Conservation (phyloP, 768 basidiomycete species). For the Phylloporus arenicola region DNA sequence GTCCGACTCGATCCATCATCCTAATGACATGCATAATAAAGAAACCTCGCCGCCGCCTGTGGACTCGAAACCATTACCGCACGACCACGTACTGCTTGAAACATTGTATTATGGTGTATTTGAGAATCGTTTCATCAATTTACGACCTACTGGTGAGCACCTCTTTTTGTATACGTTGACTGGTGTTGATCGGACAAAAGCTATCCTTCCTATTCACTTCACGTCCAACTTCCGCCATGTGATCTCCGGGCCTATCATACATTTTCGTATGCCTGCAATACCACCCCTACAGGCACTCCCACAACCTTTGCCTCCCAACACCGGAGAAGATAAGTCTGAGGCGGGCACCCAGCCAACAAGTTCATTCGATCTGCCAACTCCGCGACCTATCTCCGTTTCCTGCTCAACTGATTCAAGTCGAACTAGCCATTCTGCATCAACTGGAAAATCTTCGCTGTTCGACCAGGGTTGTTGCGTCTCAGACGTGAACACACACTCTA, state of each 20-base stretch:
- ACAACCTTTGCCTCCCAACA: slow-evolving; percentile 24
- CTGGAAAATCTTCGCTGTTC: slow-evolving; percentile 30
- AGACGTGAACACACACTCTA: slow-evolving; percentile 20
- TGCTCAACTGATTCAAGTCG: slow-evolving; percentile 41
- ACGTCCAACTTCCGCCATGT: slow-evolving; percentile 68
- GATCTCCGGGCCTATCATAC: slow-evolving; percentile 51
- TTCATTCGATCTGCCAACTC: slow-evolving; percentile 13
- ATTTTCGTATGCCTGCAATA: slow-evolving; percentile 66
- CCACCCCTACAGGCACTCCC: slow-evolving; percentile 52
- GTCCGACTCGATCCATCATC: slow-evolving; percentile 45
- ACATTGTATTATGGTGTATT: slow-evolving; percentile 62
- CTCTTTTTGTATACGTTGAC: background rate
- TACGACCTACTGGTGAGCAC: slow-evolving; percentile 57
- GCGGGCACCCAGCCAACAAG: slow-evolving; percentile 9
- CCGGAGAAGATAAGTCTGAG: slow-evolving; percentile 28
- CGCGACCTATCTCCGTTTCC: slow-evolving; percentile 44
- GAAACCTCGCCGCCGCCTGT: slow-evolving; percentile 32
- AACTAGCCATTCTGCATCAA: slow-evolving; percentile 30
- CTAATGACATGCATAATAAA: slow-evolving; percentile 40
- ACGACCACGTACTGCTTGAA: slow-evolving; percentile 69
- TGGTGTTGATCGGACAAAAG: slow-evolving; percentile 30
- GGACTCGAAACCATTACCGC: slow-evolving; percentile 36
- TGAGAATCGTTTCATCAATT: slow-evolving; percentile 66
- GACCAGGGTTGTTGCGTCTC: slow-evolving; percentile 26
- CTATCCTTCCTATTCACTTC: slow-evolving; percentile 63